These are phyloP conservation scores for Colletotrichum graminicola DNA, from an alignment of 2,329 filamentous ascomycete species.

Conservation along the genomic window DNA sequence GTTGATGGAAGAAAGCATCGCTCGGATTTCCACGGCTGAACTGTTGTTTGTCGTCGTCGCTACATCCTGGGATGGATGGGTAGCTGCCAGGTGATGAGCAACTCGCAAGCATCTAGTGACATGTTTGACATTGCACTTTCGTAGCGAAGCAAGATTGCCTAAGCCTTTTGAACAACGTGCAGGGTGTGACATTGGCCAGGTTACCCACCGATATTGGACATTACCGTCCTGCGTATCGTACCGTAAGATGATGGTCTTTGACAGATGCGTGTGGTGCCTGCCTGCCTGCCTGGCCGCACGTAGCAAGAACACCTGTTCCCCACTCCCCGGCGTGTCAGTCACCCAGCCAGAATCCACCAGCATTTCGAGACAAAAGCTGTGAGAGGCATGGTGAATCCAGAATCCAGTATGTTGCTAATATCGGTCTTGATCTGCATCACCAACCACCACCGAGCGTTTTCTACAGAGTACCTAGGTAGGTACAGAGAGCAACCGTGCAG, in stretches of 20 bases:
- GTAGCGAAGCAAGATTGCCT: not conserved
- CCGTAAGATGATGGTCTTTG: not conserved
- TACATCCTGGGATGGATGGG: slow-evolving; percentile 16
- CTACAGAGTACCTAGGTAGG: not conserved
- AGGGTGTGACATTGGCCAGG: not conserved
- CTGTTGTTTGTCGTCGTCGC: slow-evolving; percentile 21
- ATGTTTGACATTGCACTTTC: slow-evolving; percentile 5
- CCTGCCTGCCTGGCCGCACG: not conserved
- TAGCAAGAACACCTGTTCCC: not conserved
- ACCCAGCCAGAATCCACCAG: not conserved
- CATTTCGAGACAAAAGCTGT: not conserved
- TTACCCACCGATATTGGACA: not conserved
- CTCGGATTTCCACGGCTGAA: slow-evolving; percentile 2
- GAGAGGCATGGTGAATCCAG: not conserved
- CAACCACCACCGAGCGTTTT: not conserved
- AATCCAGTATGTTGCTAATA: not conserved
- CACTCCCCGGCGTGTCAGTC: not conserved
- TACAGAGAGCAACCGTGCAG: not conserved
- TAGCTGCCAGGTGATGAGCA: not conserved
- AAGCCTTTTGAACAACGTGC: not conserved
- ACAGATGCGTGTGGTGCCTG: not conserved
- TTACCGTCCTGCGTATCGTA: not conserved
- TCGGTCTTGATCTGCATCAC: slow-evolving; percentile 3
- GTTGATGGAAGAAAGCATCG: slow-evolving; percentile 3
- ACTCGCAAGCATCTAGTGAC: not conserved